Evolutionary conservation across 225 moss, liverwort and hornwort genomes (phyloP).

Genomic region (Rhytidiadelphus loreus): DNA sequence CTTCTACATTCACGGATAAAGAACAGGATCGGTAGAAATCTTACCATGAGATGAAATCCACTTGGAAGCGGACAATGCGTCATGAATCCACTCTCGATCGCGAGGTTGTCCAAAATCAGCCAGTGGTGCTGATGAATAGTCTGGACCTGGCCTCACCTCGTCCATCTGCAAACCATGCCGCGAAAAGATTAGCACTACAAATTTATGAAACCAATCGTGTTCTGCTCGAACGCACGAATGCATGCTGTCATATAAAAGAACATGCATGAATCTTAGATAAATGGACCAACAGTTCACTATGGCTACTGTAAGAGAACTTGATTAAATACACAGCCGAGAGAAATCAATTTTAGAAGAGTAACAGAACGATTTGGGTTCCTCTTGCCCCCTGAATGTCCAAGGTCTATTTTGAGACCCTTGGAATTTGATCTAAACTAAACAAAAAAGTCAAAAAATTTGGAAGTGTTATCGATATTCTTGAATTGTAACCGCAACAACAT

Average conservation of each 20-base stretch:
- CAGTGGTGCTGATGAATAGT: slow-evolving; percentile 47
- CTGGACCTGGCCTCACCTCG: slow-evolving; percentile 45
- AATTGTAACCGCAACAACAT: no score
- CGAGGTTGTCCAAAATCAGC: slow-evolving; percentile 52
- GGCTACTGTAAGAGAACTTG: not conserved
- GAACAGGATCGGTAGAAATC: not conserved
- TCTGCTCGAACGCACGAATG: not conserved
- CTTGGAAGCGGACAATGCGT: slow-evolving; percentile 47
- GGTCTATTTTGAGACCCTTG: not conserved
- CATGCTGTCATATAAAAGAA: not conserved
- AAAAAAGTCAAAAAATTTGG: not conserved
- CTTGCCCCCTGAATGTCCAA: no score
- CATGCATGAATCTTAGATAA: not conserved
- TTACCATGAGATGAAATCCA: slow-evolving; percentile 47
- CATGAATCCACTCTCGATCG: slow-evolving; percentile 40
- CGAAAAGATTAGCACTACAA: not conserved
- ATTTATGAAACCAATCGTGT: not conserved
- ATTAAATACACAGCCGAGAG: not conserved
- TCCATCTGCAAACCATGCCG: slow-evolving; percentile 37
- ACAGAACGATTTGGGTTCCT: not conserved
- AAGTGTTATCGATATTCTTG: no score
- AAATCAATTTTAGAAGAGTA: not conserved
- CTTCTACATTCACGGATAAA: not conserved
- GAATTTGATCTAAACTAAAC: not conserved
- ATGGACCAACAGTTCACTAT: not conserved